Percentiles rank a stretch among this genome's conserved stretches.
Evolutionary conservation across 306 rosid species (phyloP).

Genomic region (Rubus parviflorus): DNA sequence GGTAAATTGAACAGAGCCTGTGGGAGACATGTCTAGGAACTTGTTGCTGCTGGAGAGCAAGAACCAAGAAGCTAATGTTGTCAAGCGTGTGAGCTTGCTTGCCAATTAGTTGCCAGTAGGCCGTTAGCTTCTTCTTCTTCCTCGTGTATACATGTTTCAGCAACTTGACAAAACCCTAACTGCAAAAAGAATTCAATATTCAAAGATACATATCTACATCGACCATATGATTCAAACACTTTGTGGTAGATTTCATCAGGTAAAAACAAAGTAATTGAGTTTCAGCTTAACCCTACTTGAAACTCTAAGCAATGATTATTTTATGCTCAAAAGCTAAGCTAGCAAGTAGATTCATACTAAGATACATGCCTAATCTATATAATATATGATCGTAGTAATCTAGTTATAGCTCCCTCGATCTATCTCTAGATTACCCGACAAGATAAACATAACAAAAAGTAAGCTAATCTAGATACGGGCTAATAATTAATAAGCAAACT

Average conservation of each 20-base stretch:
- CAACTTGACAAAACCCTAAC: slow-evolving; percentile 30
- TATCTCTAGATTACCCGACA: not conserved
- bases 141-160: not conserved
- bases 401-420: not conserved
- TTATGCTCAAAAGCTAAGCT: not conserved
- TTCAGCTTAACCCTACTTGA: slow-evolving; percentile 7
- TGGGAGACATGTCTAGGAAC: slow-evolving; percentile 48
- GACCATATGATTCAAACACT: no score
- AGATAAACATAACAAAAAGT: slow-evolving; percentile 12
- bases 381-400: not conserved
- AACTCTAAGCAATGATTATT: not conserved
- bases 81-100: slow-evolving; percentile 8
- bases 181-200: not conserved
- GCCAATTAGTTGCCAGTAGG: no score
- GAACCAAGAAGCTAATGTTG: slow-evolving; percentile 35
- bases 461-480: slow-evolving; percentile 3
- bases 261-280: not conserved
- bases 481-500: not conserved
- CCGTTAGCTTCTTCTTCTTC: not conserved
- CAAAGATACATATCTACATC: not conserved
- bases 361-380: not conserved
- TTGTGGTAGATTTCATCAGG: not conserved
- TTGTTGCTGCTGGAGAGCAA: slow-evolving; percentile 42
- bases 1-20: slow-evolving; percentile 25
- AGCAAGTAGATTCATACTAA: not conserved